Evolutionary conservation across 129 eudicot genomes (phyloP).

Genomic region (Rutidosis leptorrhynchoides): DNA sequence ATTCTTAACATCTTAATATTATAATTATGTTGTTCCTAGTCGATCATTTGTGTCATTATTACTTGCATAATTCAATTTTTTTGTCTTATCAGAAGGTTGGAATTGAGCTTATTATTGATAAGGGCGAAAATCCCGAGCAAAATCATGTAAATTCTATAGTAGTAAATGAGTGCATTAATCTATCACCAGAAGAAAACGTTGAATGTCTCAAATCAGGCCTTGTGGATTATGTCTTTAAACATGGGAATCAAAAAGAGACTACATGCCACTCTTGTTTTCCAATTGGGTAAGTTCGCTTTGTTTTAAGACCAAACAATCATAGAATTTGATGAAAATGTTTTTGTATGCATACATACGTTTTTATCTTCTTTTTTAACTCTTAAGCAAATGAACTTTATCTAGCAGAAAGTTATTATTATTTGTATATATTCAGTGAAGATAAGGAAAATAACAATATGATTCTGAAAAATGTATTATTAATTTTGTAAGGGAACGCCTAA

Average conservation of each 20-base stretch:
- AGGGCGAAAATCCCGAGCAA: slow-evolving; percentile 37
- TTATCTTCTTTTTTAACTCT: background rate
- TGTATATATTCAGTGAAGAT: too few relatives aligned
- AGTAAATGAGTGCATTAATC: slow-evolving; percentile 40
- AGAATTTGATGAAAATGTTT: background rate
- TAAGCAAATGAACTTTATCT: background rate
- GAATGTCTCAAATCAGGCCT: slow-evolving; percentile 55
- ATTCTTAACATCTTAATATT: background rate
- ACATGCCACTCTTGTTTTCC: slow-evolving; percentile 65
- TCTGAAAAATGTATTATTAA: background rate
- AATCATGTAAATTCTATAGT: slow-evolving; percentile 39
- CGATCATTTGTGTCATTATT: background rate
- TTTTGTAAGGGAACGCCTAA: slow-evolving; percentile 49
- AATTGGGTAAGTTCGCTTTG: slow-evolving; percentile 40
- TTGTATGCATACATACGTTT: background rate
- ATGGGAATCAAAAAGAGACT: slow-evolving; percentile 44
- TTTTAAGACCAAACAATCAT: background rate
- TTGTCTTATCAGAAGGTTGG: slow-evolving; percentile 60
- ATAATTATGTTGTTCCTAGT: background rate
- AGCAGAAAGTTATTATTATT: background rate
- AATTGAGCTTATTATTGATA: slow-evolving; percentile 57
- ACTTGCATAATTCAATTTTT: background rate
- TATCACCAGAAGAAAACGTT: slow-evolving; percentile 40
- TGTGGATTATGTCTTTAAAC: slow-evolving; percentile 69
- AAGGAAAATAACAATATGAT: background rate